Evolutionary conservation across 192 early-diverging fungal species (phyloP).

Genomic region (Umbelopsis ramanniana): DNA sequence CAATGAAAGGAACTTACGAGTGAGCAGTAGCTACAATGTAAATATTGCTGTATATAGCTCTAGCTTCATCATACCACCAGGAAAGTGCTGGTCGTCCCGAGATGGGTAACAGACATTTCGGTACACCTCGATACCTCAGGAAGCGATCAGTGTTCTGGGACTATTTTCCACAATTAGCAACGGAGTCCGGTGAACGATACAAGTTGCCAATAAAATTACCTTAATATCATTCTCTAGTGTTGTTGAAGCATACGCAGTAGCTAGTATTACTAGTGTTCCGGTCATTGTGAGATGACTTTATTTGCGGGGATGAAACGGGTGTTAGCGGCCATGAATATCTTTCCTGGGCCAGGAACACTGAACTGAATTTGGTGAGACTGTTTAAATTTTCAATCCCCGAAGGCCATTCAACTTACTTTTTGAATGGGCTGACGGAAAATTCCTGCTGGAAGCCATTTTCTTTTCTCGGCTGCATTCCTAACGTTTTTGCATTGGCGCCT

Average conservation of each 20-base stretch:
- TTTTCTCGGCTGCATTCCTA: background rate
- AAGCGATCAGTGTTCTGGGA: slow-evolving; percentile 24
- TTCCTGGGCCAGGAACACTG: no score
- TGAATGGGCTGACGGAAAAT: slow-evolving; percentile 4
- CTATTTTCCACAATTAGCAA: background rate
- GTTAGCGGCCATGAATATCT: no score
- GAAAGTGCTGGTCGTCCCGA: slow-evolving; percentile 42
- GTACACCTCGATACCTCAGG: slow-evolving; percentile 37
- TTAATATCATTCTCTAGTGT: slow-evolving; percentile 32
- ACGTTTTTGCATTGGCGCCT: background rate
- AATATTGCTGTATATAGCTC: slow-evolving; percentile 8
- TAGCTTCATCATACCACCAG: slow-evolving; percentile 36
- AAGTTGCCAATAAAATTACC: background rate
- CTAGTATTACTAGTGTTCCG: slow-evolving; percentile 30
- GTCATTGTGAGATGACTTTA: background rate
- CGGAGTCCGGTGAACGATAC: background rate
- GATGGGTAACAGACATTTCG: slow-evolving; percentile 45
- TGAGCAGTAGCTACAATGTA: slow-evolving; percentile 42
- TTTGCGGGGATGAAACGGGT: background rate
- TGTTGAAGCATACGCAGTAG: slow-evolving; percentile 21
- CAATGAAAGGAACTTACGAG: slow-evolving; percentile 34
- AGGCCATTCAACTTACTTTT: background rate
- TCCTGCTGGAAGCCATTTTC: background rate
- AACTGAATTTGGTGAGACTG: no score
- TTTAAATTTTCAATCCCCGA: background rate